A percentile compares a stretch with the other conserved stretches of the same genome.
These are phyloP conservation scores for Venturia asperata DNA, from an alignment of 2,329 filamentous ascomycete species.

Conservation along the genomic window DNA sequence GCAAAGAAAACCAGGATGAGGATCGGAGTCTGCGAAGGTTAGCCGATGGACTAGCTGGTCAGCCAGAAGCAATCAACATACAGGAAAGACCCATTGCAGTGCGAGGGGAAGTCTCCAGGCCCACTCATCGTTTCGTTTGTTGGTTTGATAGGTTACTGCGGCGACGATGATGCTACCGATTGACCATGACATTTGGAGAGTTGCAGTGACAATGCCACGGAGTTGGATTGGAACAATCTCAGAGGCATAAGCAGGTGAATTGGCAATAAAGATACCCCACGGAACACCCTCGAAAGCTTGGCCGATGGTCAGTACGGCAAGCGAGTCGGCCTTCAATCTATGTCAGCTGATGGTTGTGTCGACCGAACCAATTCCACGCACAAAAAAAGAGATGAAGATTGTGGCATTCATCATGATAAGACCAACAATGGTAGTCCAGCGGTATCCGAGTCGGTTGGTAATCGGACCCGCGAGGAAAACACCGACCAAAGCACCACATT, in stretches of 20 bases:
- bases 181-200: constrained; percentile 64
- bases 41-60: constrained; percentile 35
- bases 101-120: constrained; percentile 50
- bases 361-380: constrained; percentile 24
- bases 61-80: constrained; percentile 34
- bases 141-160: constrained; percentile 50
- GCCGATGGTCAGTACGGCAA: constrained; percentile 42
- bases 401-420: constrained; percentile 38
- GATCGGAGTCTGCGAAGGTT: background rate
- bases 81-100: constrained; percentile 52
- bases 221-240: constrained; percentile 65
- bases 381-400: constrained; percentile 45
- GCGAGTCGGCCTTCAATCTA: constrained; percentile 31
- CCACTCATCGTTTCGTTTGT: constrained; percentile 36
- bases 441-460: constrained; percentile 41
- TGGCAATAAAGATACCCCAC: constrained; percentile 42
- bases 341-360: background rate
- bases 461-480: constrained; percentile 42
- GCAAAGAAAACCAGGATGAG: constrained; percentile 57
- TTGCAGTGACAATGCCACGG: constrained; percentile 44
- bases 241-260: constrained; percentile 41
- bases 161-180: constrained; percentile 59
- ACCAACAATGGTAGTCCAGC: constrained; percentile 40
- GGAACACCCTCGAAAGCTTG: constrained; percentile 57
- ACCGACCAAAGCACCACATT: constrained; percentile 42